These are phyloP conservation scores for Chamaecrista fasciculata DNA, from an alignment of 306 rosid genomes.

Conservation along the genomic window DNA sequence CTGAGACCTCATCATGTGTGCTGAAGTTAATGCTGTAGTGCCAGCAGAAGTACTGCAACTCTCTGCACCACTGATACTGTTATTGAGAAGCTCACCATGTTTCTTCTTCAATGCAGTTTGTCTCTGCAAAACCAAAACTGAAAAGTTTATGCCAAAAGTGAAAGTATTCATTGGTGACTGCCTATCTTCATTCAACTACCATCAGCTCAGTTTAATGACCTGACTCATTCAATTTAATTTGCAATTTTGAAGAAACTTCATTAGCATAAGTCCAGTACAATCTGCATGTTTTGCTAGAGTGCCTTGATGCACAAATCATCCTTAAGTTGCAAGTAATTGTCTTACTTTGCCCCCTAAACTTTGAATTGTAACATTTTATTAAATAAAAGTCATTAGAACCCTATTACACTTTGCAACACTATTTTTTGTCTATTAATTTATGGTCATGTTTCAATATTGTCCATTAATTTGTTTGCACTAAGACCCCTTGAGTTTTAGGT, in stretches of 20 bases:
- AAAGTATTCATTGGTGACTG: background rate
- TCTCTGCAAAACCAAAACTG: slow-evolving; percentile 34
- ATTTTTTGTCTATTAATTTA: too few relatives aligned
- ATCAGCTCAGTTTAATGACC: background rate
- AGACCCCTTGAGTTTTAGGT: too few relatives aligned
- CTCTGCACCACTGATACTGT: slow-evolving; percentile 31
- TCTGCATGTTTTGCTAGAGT: background rate
- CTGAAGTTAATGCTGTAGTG: slow-evolving; percentile 36
- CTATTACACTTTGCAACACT: too few relatives aligned
- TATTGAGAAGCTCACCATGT: slow-evolving; percentile 51
- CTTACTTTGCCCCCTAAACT: too few relatives aligned
- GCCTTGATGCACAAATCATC: background rate
- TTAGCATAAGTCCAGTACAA: slow-evolving; percentile 13
- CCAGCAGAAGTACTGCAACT: slow-evolving; percentile 16
- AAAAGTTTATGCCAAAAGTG: background rate
- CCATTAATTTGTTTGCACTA: too few relatives aligned
- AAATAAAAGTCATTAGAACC: too few relatives aligned
- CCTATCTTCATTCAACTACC: background rate
- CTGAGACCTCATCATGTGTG: slow-evolving; percentile 60
- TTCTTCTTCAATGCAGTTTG: slow-evolving; percentile 63
- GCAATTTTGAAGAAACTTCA: background rate
- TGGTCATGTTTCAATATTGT: too few relatives aligned
- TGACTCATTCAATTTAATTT: background rate
- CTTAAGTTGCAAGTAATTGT: background rate
- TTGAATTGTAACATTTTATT: too few relatives aligned